These are phyloP conservation scores for Amanita polypyramis DNA, from an alignment of 768 basidiomycete genomes.

Conservation along the genomic window DNA sequence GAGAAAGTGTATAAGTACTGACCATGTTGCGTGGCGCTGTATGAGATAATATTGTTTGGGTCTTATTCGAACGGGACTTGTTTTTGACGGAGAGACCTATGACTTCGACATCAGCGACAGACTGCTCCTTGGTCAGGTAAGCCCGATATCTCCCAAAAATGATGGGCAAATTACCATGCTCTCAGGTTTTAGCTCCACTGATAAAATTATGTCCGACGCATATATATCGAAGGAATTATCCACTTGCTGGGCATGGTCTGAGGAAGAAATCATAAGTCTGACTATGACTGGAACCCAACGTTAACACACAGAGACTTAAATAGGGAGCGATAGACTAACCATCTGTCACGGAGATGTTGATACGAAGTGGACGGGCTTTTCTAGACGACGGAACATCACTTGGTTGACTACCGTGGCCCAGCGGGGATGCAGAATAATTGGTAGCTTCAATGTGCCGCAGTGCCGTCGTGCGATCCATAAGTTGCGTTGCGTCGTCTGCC, in stretches of 20 bases:
- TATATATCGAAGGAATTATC: slow-evolving; percentile 43
- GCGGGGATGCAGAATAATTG: neutral
- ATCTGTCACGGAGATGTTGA: neutral
- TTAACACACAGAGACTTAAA: neutral
- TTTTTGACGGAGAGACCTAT: slow-evolving; percentile 54
- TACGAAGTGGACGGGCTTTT: neutral
- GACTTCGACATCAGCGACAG: slow-evolving; percentile 48
- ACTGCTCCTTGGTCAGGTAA: slow-evolving; percentile 48
- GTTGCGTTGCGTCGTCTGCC: slow-evolving; percentile 78
- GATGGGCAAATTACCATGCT: slow-evolving; percentile 43
- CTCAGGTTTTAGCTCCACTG: slow-evolving; percentile 59
- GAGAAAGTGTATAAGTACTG: neutral
- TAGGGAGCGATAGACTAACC: neutral
- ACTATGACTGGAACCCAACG: neutral
- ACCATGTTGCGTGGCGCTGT: slow-evolving; percentile 2
- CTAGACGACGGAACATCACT: neutral
- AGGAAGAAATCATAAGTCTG: neutral
- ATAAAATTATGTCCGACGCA: slow-evolving; percentile 50
- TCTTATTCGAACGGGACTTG: slow-evolving; percentile 22
- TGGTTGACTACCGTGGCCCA: neutral
- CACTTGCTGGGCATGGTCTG: slow-evolving; percentile 7
- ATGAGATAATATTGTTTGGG: slow-evolving; percentile 11
- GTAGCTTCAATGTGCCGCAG: neutral
- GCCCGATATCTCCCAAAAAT: neutral
- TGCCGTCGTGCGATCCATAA: slow-evolving; percentile 38